These are phyloP conservation scores for Pyrus pyrifolia DNA, from an alignment of 306 rosid species.

Conservation along the genomic window DNA sequence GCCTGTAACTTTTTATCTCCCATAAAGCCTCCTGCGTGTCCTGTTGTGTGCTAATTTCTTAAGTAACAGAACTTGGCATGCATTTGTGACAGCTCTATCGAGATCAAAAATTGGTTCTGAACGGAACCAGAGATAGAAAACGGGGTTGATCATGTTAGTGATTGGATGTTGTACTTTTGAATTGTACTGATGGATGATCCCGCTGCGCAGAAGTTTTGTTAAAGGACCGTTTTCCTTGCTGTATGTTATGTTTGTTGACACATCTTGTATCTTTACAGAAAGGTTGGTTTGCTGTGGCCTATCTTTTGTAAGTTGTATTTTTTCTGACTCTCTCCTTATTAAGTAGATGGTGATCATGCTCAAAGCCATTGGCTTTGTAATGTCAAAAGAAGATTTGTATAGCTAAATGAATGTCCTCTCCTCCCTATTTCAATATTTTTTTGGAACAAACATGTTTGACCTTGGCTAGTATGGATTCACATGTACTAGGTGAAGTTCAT, in stretches of 20 bases:
- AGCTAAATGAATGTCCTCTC: neutral
- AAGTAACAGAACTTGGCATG: constrained; percentile 10
- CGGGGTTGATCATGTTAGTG: constrained; percentile 25
- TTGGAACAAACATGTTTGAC: neutral
- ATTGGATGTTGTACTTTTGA: constrained; percentile 25
- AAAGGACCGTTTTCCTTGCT: constrained; percentile 19
- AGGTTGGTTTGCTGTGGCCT: constrained; percentile 17
- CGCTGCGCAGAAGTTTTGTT: constrained; percentile 22
- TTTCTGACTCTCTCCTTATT: neutral
- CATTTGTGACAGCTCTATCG: constrained; percentile 1
- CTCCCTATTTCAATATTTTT: neutral
- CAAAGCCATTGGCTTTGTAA: constrained; percentile 17
- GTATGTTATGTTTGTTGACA: constrained; percentile 17
- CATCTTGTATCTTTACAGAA: constrained; percentile 24
- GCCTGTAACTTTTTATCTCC: constrained; percentile 47
- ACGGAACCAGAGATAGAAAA: constrained; percentile 13
- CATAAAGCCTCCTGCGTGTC: constrained; percentile 60
- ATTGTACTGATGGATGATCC: constrained; percentile 24
- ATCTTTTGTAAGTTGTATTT: constrained; percentile 13
- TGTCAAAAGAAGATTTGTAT: constrained; percentile 7
- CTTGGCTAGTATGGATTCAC: neutral
- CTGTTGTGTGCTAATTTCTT: constrained; percentile 65
- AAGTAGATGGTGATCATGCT: constrained; percentile 2
- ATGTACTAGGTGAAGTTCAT: neutral
- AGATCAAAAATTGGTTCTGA: constrained; percentile 24